Evolutionary conservation across 164 flowering plant genomes (phyloP).

Genomic region (Aristolochia fimbriata): DNA sequence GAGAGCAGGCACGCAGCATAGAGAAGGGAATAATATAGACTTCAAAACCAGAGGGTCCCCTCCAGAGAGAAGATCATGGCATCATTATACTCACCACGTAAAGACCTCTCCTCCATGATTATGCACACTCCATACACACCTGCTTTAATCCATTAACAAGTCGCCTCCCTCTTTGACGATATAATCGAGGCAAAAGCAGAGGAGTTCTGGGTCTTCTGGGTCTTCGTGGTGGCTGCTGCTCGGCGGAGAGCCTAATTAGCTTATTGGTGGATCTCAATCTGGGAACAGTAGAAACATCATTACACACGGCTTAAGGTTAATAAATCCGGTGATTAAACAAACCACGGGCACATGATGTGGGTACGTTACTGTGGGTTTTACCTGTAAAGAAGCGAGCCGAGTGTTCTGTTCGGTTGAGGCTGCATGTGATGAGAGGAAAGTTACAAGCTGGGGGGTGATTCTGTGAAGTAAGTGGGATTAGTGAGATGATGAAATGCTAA

Average conservation of each 20-base stretch:
- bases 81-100: constrained; percentile 4
- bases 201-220: background rate
- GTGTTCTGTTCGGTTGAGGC: no score
- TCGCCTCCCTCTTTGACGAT: background rate
- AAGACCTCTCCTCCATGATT: constrained; percentile 1
- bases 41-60: background rate
- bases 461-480: no score
- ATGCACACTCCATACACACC: background rate
- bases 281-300: background rate
- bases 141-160: background rate
- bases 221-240: background rate
- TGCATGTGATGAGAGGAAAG: no score
- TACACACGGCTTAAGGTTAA: constrained; percentile 1
- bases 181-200: background rate
- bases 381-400: no score
- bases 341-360: background rate
- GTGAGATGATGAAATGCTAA: no score
- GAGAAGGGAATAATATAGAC: background rate
- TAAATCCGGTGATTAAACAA: background rate
- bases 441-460: no score
- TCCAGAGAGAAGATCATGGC: background rate
- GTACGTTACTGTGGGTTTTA: no score
- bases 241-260: background rate
- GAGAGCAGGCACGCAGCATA: no score
- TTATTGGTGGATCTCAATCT: background rate